Conservation (phyloP, 164 flowering plant species). For the Annona cherimola region DNA sequence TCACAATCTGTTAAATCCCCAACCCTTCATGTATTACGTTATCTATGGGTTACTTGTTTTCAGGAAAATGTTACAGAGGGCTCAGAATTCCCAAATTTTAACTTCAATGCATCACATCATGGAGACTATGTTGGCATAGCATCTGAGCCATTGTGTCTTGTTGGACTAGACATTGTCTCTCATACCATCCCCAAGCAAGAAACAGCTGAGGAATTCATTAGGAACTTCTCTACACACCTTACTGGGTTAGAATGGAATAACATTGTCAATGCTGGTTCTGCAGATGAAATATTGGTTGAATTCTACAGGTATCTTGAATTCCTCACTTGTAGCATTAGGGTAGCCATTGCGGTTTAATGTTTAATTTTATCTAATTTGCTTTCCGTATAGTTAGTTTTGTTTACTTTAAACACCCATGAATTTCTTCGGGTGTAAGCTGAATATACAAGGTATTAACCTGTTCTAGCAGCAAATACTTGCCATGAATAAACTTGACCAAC, state of each 20-base stretch:
- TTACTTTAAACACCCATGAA: no score
- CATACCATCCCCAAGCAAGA: slow-evolving; percentile 41
- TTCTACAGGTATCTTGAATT: slow-evolving; percentile 54
- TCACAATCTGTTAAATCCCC: neutral
- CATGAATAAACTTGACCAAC: no score
- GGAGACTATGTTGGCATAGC: slow-evolving; percentile 87
- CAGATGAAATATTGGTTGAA: slow-evolving; percentile 37
- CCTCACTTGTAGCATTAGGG: neutral
- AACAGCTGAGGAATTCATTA: slow-evolving; percentile 39
- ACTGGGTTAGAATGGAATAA: slow-evolving; percentile 61
- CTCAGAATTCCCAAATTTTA: slow-evolving; percentile 61
- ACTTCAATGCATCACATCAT: slow-evolving; percentile 80
- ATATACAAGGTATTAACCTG: no score
- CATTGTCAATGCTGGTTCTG: slow-evolving; percentile 39
- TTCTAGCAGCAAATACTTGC: no score
- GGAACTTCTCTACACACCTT: slow-evolving; percentile 53
- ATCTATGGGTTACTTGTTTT: slow-evolving; percentile 5
- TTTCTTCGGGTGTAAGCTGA: no score
- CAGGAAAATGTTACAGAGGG: slow-evolving; percentile 33
- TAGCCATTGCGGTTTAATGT: neutral
- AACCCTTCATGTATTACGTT: neutral
- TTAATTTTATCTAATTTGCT: neutral
- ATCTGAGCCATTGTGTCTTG: slow-evolving; percentile 74
- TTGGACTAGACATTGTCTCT: slow-evolving; percentile 76
- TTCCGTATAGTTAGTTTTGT: no score